phyloP scores from a whole-genome alignment of 1,284 basidiomycete species.

The Boletellus dicymbophilus region DNA sequence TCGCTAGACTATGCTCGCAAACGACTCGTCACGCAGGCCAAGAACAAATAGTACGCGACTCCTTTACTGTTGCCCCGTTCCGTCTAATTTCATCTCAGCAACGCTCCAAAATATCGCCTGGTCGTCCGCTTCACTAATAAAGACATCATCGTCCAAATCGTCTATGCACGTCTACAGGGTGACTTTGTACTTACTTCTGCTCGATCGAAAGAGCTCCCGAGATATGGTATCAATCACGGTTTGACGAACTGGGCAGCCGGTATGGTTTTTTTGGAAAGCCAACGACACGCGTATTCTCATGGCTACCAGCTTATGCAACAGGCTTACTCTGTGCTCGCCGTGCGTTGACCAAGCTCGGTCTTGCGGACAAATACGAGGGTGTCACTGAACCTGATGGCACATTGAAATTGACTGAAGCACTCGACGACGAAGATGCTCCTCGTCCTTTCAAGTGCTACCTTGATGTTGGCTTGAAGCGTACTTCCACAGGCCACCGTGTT shows the following conservation, averaged over 20 bases:
- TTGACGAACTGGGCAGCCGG: conserved; percentile 98
- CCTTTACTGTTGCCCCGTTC: background rate
- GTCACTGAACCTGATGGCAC: conserved; percentile 92
- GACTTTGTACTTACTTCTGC: conserved; percentile 93
- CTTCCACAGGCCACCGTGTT: conserved; percentile 96
- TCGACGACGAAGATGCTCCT: conserved; percentile 93
- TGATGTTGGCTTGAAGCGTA: conserved; percentile 98
- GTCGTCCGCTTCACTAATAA: conserved; percentile 98
- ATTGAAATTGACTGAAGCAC: conserved; percentile 77
- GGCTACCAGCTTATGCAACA: conserved; percentile 85
- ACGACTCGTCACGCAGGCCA: conserved; percentile 95
- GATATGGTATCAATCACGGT: conserved; percentile 98
- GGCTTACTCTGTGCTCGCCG: conserved; percentile 96
- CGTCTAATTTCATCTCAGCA: conserved; percentile 44
- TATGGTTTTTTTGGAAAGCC: conserved; percentile 30
- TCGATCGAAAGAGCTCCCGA: conserved; percentile 89
- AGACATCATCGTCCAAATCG: conserved; percentile 90
- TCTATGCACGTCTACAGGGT: conserved; percentile 97
- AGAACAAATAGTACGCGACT: conserved; percentile 96
- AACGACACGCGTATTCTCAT: background rate
- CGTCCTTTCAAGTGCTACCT: conserved; percentile 99
- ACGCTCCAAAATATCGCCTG: conserved; percentile 97
- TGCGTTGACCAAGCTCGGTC: conserved; percentile 92
- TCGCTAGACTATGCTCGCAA: conserved; percentile 92
- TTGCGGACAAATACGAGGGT: conserved; percentile 99